Conservation (phyloP, 257 asterid species). For the Solanum ossicruentum region DNA sequence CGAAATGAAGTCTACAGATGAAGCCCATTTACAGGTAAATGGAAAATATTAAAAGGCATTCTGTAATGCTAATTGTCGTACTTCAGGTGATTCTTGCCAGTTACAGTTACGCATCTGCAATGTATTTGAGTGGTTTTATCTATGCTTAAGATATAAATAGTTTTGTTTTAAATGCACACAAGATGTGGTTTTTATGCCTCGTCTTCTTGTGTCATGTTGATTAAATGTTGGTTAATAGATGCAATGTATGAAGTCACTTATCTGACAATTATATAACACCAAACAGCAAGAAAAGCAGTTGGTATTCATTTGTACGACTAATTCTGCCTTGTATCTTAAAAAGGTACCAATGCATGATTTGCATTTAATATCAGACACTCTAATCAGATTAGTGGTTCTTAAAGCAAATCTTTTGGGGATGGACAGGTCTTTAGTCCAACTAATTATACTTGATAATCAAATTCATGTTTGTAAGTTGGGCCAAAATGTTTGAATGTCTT, state of each 20-base stretch:
- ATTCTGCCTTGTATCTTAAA: neutral
- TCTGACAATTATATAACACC: neutral
- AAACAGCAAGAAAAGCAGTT: neutral
- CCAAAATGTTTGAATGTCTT: neutral
- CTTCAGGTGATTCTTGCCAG: neutral
- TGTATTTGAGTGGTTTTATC: neutral
- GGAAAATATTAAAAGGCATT: neutral
- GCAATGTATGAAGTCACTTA: neutral
- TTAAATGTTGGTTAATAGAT: neutral
- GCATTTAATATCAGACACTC: neutral
- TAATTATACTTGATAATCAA: neutral
- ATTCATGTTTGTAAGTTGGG: neutral
- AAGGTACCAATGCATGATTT: neutral
- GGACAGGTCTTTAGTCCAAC: neutral
- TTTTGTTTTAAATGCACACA: neutral
- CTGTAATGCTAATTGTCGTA: neutral
- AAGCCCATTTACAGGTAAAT: neutral
- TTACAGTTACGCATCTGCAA: neutral
- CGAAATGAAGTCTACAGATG: conserved; percentile 10
- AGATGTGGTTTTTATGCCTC: neutral
- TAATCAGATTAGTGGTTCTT: neutral
- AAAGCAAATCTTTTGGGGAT: neutral
- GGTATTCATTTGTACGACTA: neutral
- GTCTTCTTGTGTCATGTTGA: neutral
- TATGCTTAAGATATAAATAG: neutral